phyloP scores from a whole-genome alignment of 768 basidiomycete genomes.

The Calocybe gangraenosa region DNA sequence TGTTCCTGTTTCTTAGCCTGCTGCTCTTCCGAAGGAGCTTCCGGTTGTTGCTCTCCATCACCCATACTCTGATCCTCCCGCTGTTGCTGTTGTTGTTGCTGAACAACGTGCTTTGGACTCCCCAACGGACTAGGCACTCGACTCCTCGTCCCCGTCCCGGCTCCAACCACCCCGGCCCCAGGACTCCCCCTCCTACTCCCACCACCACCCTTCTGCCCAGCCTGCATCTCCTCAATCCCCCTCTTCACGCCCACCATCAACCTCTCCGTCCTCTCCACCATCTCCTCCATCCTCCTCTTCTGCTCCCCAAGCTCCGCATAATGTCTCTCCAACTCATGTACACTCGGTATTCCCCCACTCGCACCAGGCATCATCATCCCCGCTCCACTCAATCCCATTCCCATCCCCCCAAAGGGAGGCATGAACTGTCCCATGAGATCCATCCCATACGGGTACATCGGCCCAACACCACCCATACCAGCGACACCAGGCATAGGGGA shows the following conservation, averaged over 20 bases:
- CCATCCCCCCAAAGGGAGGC: background rate
- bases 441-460: slow-evolving; percentile 31
- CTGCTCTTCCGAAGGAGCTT: slow-evolving; percentile 5
- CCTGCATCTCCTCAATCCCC: slow-evolving; percentile 72
- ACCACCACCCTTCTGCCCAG: slow-evolving; percentile 21
- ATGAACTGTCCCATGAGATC: background rate
- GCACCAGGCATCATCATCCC: slow-evolving; percentile 15
- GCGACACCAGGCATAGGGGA: slow-evolving; percentile 38
- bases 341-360: slow-evolving; percentile 33
- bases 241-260: slow-evolving; percentile 69
- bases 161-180: background rate
- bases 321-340: slow-evolving; percentile 67
- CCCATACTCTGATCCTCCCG: slow-evolving; percentile 1
- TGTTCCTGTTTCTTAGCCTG: background rate
- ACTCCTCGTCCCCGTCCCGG: slow-evolving; percentile 4
- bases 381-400: too few relatives aligned
- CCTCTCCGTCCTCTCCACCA: slow-evolving; percentile 71
- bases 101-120: background rate
- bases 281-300: slow-evolving; percentile 62
- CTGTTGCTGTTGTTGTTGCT: background rate
- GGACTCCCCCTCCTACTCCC: slow-evolving; percentile 23
- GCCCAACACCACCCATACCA: slow-evolving; percentile 22
- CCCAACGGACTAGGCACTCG: slow-evolving; percentile 8
- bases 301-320: slow-evolving; percentile 62
- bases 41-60: background rate